Base-by-base conservation (phyloP, 495 filamentous ascomycete genomes). In the Parachaetomium inaequale region DNA sequence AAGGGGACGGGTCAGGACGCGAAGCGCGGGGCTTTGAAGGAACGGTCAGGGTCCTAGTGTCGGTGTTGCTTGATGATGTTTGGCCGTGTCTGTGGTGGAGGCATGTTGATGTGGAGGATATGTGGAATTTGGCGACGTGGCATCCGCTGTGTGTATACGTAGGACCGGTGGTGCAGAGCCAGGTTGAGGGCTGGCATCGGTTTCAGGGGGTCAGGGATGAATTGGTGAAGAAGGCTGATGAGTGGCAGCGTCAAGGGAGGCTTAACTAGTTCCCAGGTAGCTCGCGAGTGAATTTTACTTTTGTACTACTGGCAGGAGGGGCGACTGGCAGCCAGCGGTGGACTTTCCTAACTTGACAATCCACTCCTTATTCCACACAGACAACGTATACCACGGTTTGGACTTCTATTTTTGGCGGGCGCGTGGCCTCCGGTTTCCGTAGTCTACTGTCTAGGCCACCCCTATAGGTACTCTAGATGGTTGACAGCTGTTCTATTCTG, bases 41-140 rank as follows among this genome's bases (percentile, higher is more conserved):
- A 14, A 54, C 49, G 12, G 63, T 66, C n/a, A 56, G 55, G 26
- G 63, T 66, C 2, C 31, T 59, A 4, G 59, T 59, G 17, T 54
- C 59, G 46, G 55, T 62, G 10, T 36, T 66, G 53, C 10, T 66
- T 29, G 55, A 62, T 28, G 59, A 62, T 26, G 55, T 66, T 2
- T 66, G 54, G 58, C 54, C 59, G 4, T 40, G 29, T 26, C 34
- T 60, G 47, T 53, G 34, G 28, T 19, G 51, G 47, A 36, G 17
- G 38, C 15, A 21, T 21, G 10, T 55, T 17, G 19, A n/a, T 1
- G 11, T 65, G n/a, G 31, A 58, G 51, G 34, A 51, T 7, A 14
- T 65, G 43, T 65, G 63, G 63, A 51, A 52, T 31, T 47, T 65
- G 43, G 63, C 63, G n/a, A 17, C 26, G 2, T 26, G 40, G 40